These are phyloP conservation scores for Aspergillus bertholletiae DNA, from an alignment of 495 filamentous ascomycete genomes.

Conservation along the genomic window DNA sequence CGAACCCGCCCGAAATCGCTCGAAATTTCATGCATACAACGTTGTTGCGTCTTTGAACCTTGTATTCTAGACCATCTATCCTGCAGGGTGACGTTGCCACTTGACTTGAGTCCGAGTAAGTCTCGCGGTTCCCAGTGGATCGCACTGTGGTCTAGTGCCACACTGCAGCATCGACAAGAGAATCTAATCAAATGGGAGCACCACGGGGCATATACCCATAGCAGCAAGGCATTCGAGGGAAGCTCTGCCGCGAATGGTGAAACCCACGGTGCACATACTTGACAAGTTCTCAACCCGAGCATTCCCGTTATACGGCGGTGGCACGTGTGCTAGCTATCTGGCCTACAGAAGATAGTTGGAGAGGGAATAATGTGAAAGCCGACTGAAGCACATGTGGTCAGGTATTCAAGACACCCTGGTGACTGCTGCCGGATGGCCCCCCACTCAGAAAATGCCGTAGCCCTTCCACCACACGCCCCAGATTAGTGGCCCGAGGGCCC, in stretches of 20 bases:
- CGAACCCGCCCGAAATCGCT: background rate
- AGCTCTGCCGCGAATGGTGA: too few relatives aligned
- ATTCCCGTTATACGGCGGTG: background rate
- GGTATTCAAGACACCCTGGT: background rate
- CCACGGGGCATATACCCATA: too few relatives aligned
- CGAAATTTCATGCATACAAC: background rate
- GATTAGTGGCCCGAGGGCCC: conserved; percentile 48
- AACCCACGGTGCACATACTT: too few relatives aligned
- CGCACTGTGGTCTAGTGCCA: too few relatives aligned
- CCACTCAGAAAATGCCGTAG: conserved; percentile 50
- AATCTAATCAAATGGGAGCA: too few relatives aligned
- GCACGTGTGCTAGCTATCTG: background rate
- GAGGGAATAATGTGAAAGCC: background rate
- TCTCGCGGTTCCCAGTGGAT: too few relatives aligned
- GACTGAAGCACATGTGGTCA: background rate
- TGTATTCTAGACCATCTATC: background rate
- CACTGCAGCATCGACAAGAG: too few relatives aligned
- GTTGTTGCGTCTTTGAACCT: background rate
- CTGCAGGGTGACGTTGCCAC: background rate
- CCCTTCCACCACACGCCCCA: conserved; percentile 70
- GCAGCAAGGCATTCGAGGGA: too few relatives aligned
- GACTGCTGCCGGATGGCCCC: background rate
- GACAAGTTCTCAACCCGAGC: background rate
- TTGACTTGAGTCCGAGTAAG: background rate
- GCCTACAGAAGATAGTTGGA: background rate